Conservation (phyloP, 2,329 filamentous ascomycete genomes). For the Microthyrium microscopicum region DNA sequence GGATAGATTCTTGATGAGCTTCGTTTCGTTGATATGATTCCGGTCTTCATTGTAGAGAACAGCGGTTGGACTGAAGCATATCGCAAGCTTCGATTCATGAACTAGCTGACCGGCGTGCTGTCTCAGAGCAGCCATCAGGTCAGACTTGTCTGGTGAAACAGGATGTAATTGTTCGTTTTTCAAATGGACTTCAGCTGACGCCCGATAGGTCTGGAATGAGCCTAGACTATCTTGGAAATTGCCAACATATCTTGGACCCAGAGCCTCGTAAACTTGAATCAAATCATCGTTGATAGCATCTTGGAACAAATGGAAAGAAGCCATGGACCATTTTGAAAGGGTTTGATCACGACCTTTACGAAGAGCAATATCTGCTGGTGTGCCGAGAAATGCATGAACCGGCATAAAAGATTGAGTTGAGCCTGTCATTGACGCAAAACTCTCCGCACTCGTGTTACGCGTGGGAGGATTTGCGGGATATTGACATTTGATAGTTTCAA, state of each 20-base stretch:
- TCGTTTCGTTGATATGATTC: slow-evolving; percentile 53
- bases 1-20: slow-evolving; percentile 61
- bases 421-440: slow-evolving; percentile 51
- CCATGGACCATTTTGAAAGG: slow-evolving; percentile 71
- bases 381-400: slow-evolving; percentile 85
- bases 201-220: slow-evolving; percentile 89
- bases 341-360: slow-evolving; percentile 57
- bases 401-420: slow-evolving; percentile 35
- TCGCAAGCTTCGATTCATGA: slow-evolving; percentile 62
- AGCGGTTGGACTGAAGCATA: slow-evolving; percentile 68
- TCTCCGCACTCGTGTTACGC: slow-evolving; percentile 45
- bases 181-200: slow-evolving; percentile 76
- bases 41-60: slow-evolving; percentile 68
- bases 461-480: slow-evolving; percentile 66
- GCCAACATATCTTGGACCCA: slow-evolving; percentile 80
- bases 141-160: slow-evolving; percentile 77
- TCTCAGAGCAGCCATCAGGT: slow-evolving; percentile 77
- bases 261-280: slow-evolving; percentile 73
- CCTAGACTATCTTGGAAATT: slow-evolving; percentile 96
- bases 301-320: slow-evolving; percentile 76
- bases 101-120: slow-evolving; percentile 69
- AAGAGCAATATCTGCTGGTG: slow-evolving; percentile 70
- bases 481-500: slow-evolving; percentile 76
- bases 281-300: slow-evolving; percentile 82
- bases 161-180: slow-evolving; percentile 83